phyloP scores from a whole-genome alignment of 805 yeast genomes.

The Saturnispora sekii region DNA sequence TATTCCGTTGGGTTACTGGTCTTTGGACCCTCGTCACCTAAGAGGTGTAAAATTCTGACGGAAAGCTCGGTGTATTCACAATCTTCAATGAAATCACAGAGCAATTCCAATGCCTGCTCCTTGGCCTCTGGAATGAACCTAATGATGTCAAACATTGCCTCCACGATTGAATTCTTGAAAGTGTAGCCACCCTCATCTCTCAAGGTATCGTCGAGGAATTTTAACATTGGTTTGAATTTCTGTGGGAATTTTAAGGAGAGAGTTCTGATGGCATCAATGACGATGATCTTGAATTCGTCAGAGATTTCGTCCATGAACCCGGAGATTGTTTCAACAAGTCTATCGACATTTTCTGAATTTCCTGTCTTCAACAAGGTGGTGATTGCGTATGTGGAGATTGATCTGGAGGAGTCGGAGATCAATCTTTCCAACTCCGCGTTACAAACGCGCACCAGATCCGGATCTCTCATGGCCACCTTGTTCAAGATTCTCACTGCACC shows the following conservation, averaged over 20 bases:
- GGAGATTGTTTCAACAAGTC: slow-evolving; percentile 78
- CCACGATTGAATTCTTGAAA: slow-evolving; percentile 81
- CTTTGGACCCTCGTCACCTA: slow-evolving; percentile 91
- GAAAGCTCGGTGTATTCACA: slow-evolving; percentile 93
- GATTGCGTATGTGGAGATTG: slow-evolving; percentile 93
- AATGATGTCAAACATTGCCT: slow-evolving; percentile 86
- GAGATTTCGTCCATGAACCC: slow-evolving; percentile 87
- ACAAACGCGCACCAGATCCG: slow-evolving; percentile 69
- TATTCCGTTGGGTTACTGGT: slow-evolving; percentile 80
- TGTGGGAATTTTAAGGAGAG: slow-evolving; percentile 89
- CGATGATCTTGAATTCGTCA: slow-evolving; percentile 91
- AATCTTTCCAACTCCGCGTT: slow-evolving; percentile 79
- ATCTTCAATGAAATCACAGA: slow-evolving; percentile 97
- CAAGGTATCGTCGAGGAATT: slow-evolving; percentile 72
- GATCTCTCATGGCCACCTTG: slow-evolving; percentile 70
- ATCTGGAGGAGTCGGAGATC: slow-evolving; percentile 81
- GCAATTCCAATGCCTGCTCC: slow-evolving; percentile 72
- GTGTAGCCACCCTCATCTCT: slow-evolving; percentile 85
- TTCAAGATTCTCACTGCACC: slow-evolving; percentile 89
- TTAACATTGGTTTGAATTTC: slow-evolving; percentile 73
- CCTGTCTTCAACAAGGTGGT: slow-evolving; percentile 94
- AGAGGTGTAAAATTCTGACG: slow-evolving; percentile 82
- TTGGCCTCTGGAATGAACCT: slow-evolving; percentile 77
- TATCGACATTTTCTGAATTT: slow-evolving; percentile 79
- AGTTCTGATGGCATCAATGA: slow-evolving; percentile 89